Evolutionary conservation across 148 eudicot species (phyloP), one percentile per base, ranked within the genome.

Genomic region (Rhododendron mucronatum): DNA sequence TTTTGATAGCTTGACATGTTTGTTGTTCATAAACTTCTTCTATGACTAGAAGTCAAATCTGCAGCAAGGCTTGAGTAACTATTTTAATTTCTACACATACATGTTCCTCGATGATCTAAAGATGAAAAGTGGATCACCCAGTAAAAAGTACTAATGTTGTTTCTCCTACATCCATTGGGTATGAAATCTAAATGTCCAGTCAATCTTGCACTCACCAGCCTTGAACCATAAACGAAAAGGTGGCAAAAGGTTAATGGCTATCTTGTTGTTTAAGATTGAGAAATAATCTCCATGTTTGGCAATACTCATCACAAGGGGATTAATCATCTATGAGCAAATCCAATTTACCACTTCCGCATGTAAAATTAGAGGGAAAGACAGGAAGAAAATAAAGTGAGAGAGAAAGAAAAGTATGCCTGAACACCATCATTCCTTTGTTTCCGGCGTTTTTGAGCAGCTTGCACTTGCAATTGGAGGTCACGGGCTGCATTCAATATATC

Each of bases 371-470:
- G 18, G 44, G 41, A 28, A 41, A 55, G 15, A 77, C 10, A 18
- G 18, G 16, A 57, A 45, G 11, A 11, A 51, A 44, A 80, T 47
- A 51, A 18, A 84, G 73, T 26, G 35, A 67, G 67, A 65, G 3
- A 86, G 69, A 87, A 57, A 87, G 80, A 30, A 57, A 50, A 85
- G 55, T 90, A 77, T 93, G 86, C 99, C 94, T 93, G 94, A 88
- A 97, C 94, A 87, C 93, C 94, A 88, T 97, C 99, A 90, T 95
- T 97, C 85, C 98, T 91, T 87, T 95, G 98, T 90, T 95, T 97
- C 87, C 98, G 91, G 69, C 98, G 96, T 89, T 92, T 94, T 87
- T 92, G 93, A 82, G 91, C 69, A 85, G 96, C 95, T 87, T 92
- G 98, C 67, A 95, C 92, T 91, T 93, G 96, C 87, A 93, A 88